These are phyloP conservation scores for Trametes elegans DNA, from an alignment of 768 basidiomycete genomes.

Conservation along the genomic window DNA sequence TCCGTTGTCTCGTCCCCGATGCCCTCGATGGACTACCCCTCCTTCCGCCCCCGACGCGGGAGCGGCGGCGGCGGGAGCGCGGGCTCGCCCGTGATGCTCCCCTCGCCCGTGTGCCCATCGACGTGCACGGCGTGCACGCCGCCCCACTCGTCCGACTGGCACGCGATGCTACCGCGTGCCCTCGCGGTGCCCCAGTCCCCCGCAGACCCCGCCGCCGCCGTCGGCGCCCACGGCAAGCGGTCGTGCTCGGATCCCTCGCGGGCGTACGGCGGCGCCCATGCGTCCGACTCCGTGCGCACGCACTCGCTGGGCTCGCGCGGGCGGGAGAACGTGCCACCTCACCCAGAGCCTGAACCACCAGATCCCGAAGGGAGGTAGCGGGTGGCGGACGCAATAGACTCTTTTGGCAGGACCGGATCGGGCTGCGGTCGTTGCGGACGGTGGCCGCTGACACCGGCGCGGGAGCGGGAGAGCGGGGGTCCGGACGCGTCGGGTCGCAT, in stretches of 20 bases:
- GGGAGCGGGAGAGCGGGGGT: too few species aligned
- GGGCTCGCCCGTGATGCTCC: conserved; percentile 8
- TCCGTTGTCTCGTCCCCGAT: conserved; percentile 11
- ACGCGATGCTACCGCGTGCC: conserved; percentile 5
- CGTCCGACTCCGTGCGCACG: background rate
- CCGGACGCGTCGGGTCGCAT: too few species aligned
- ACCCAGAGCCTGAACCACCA: conserved; percentile 12
- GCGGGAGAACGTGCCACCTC: too few species aligned
- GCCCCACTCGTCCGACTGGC: conserved; percentile 10
- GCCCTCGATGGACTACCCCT: conserved; percentile 8
- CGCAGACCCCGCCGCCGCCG: background rate
- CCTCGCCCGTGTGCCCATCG: conserved; percentile 10
- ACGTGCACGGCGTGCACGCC: conserved; percentile 1
- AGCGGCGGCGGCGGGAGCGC: too few species aligned
- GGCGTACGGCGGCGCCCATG: background rate
- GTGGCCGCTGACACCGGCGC: too few species aligned
- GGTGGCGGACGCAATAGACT: too few species aligned
- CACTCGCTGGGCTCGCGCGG: too few species aligned
- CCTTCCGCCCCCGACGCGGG: too few species aligned
- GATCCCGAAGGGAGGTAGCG: background rate
- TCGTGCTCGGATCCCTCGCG: background rate
- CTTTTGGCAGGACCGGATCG: too few species aligned
- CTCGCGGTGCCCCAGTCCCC: background rate
- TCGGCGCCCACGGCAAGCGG: too few species aligned
- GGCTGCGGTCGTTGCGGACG: too few species aligned